Percentiles rank a stretch among this genome's conserved stretches.
Conservation (phyloP, 257 asterid species). For the Eucommia ulmoides region DNA sequence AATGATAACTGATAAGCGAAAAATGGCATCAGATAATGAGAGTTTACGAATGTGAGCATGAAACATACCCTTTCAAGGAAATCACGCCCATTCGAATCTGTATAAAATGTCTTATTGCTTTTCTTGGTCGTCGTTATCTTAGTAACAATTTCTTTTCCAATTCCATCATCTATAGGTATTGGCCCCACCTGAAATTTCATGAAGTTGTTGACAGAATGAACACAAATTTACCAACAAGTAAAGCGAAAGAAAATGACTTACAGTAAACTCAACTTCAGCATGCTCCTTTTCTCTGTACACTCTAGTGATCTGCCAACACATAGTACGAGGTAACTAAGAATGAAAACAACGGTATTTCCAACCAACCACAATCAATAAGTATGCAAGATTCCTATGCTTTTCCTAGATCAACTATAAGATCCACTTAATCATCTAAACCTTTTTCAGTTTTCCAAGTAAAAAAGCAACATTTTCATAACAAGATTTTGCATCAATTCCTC, state of each 20-base stretch:
- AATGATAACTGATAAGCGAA: background rate
- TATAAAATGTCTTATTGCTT: constrained; percentile 66
- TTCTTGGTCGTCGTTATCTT: constrained; percentile 48
- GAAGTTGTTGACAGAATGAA: background rate
- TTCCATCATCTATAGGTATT: constrained; percentile 68
- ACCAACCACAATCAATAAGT: too few relatives aligned
- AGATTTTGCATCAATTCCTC: too few relatives aligned
- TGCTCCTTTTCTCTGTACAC: constrained; percentile 88
- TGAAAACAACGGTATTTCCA: too few relatives aligned
- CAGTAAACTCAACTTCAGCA: constrained; percentile 75
- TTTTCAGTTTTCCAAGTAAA: too few relatives aligned
- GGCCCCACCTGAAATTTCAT: constrained; percentile 74
- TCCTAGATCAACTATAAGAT: too few relatives aligned
- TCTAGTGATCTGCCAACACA: constrained; percentile 49
- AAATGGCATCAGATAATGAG: background rate
- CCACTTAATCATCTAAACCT: too few relatives aligned
- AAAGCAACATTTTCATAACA: too few relatives aligned
- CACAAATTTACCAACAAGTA: constrained; percentile 1
- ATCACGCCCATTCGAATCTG: constrained; percentile 95
- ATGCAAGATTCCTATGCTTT: too few relatives aligned
- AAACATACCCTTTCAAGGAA: constrained; percentile 68
- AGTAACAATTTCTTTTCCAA: constrained; percentile 79
- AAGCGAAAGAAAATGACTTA: constrained; percentile 23
- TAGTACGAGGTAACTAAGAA: background rate
- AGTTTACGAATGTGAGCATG: too few relatives aligned